These are phyloP conservation scores for Acanthochlamys bracteata DNA, from an alignment of 106 monocot genomes.

Conservation along the genomic window DNA sequence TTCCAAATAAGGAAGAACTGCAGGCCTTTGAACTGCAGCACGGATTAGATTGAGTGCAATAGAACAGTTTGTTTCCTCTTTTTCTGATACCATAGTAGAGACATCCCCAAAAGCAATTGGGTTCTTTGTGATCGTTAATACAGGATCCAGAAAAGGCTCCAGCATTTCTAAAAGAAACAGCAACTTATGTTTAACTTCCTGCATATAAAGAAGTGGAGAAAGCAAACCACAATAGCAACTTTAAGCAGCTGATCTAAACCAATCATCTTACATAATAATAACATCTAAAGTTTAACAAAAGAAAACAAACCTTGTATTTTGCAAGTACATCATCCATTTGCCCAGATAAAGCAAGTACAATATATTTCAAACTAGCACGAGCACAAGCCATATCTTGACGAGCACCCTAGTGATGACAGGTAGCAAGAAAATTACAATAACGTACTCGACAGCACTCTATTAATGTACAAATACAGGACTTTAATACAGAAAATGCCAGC, in stretches of 20 bases:
- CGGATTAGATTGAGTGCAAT: conserved; percentile 70
- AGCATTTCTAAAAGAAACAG: conserved; percentile 96
- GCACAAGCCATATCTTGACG: conserved; percentile 36
- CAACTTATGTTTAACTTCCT: conserved; percentile 82
- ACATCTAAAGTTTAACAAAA: background rate
- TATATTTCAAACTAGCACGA: conserved; percentile 75
- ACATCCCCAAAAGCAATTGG: conserved; percentile 58
- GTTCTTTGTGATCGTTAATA: conserved; percentile 31
- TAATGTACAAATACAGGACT: no score
- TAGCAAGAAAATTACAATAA: background rate
- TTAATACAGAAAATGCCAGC: no score
- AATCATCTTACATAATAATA: background rate
- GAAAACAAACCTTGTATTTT: conserved; percentile 66
- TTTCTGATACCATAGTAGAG: conserved; percentile 41
- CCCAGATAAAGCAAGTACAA: conserved; percentile 85
- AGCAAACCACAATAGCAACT: background rate
- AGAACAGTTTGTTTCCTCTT: conserved; percentile 52
- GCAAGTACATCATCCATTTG: conserved; percentile 82
- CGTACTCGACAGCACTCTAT: no score
- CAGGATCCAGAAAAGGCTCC: conserved; percentile 86
- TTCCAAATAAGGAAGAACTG: conserved; percentile 77
- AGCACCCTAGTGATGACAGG: conserved; percentile 33
- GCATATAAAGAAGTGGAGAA: conserved; percentile 7
- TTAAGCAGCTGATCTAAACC: background rate
- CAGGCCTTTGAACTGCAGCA: conserved; percentile 56